These are phyloP conservation scores for Plenodomus biglobosus DNA, from an alignment of 2,329 filamentous ascomycete species.

Conservation along the genomic window DNA sequence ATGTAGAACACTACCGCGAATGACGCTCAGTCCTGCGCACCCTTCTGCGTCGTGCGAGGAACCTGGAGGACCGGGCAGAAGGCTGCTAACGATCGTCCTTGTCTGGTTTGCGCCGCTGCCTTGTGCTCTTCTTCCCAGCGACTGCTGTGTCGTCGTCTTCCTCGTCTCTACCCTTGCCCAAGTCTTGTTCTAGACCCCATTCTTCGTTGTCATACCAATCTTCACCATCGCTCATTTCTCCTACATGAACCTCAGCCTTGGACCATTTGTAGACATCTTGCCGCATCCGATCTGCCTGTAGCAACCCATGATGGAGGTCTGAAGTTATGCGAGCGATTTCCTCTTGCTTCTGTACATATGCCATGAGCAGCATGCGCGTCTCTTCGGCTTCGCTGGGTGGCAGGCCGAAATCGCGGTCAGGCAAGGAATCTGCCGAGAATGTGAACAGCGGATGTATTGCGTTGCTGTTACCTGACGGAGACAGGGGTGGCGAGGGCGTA, in stretches of 20 bases:
- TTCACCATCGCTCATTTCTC: slow-evolving; percentile 83
- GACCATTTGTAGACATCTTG: slow-evolving; percentile 72
- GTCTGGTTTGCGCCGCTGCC: slow-evolving; percentile 41
- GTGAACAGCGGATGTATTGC: slow-evolving; percentile 75
- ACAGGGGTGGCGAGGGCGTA: slow-evolving; percentile 46
- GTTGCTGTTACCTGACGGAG: slow-evolving; percentile 53
- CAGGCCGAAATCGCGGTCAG: slow-evolving; percentile 71
- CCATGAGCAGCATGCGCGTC: slow-evolving; percentile 69
- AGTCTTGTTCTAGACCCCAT: slow-evolving; percentile 71
- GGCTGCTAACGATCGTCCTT: slow-evolving; percentile 39
- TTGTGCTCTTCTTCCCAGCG: slow-evolving; percentile 53
- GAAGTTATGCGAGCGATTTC: slow-evolving; percentile 73
- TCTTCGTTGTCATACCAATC: slow-evolving; percentile 86
- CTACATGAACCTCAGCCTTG: slow-evolving; percentile 74
- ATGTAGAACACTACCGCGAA: background rate
- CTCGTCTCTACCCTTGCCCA: slow-evolving; percentile 82
- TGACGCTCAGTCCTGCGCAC: background rate
- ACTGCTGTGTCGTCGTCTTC: slow-evolving; percentile 67
- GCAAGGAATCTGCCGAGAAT: slow-evolving; percentile 61
- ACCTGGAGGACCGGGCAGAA: background rate
- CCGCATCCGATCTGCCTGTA: slow-evolving; percentile 71
- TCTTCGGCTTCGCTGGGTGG: slow-evolving; percentile 76
- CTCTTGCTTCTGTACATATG: slow-evolving; percentile 84
- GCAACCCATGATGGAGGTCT: slow-evolving; percentile 68
- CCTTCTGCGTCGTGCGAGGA: background rate